Conservation (phyloP, 1,284 basidiomycete species). For the Moniliophthora roreri region DNA sequence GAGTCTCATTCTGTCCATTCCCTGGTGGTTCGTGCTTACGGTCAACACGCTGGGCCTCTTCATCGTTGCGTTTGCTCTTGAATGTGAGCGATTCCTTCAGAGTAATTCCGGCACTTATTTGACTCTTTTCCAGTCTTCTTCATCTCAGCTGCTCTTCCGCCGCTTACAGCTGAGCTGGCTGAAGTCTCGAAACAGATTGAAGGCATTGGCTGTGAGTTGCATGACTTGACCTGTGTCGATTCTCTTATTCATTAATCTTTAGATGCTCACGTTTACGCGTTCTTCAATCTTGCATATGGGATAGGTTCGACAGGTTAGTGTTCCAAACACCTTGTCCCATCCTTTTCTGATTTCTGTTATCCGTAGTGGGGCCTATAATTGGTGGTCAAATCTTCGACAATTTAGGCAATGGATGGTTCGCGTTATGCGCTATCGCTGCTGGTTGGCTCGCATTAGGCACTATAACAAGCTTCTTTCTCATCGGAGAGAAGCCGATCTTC, state of each 20-base stretch:
- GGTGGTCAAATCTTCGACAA: constrained; percentile 70
- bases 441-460: constrained; percentile 32
- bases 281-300: constrained; percentile 37
- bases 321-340: neutral
- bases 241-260: neutral
- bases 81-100: constrained; percentile 30
- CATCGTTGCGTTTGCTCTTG: constrained; percentile 54
- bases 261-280: constrained; percentile 13
- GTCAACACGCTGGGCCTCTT: constrained; percentile 58
- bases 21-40: constrained; percentile 66
- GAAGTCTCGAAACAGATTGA: constrained; percentile 50
- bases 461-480: neutral
- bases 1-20: constrained; percentile 54
- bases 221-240: neutral
- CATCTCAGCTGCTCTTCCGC: constrained; percentile 55
- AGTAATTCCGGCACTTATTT: neutral
- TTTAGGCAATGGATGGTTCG: constrained; percentile 53
- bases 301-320: constrained; percentile 55
- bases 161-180: constrained; percentile 65
- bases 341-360: constrained; percentile 10
- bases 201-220: constrained; percentile 64
- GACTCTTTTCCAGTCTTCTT: constrained; percentile 50
- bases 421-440: constrained; percentile 46
- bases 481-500: neutral
- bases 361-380: constrained; percentile 63